Evolutionary conservation across 805 yeast genomes (phyloP).

Genomic region (Saccharomycopsis sp.): DNA sequence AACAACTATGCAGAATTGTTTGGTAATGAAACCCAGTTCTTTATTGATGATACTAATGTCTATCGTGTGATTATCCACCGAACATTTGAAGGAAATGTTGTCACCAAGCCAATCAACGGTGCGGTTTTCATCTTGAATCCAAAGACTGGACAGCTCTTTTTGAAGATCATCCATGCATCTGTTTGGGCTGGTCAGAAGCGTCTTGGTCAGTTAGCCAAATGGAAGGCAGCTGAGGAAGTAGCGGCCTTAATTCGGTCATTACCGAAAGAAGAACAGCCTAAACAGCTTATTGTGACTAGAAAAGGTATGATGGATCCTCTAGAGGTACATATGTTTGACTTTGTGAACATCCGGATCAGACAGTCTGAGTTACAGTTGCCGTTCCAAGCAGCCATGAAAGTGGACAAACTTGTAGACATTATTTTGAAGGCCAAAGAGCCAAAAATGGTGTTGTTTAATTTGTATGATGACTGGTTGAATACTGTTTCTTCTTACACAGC

Average conservation of each 20-base stretch:
- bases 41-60: conserved; percentile 91
- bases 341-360: conserved; percentile 84
- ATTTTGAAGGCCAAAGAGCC: conserved; percentile 87
- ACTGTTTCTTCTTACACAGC: conserved; percentile 86
- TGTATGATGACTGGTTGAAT: conserved; percentile 92
- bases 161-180: conserved; percentile 86
- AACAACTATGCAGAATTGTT: conserved; percentile 86
- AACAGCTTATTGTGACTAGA: conserved; percentile 82
- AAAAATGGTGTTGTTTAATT: conserved; percentile 82
- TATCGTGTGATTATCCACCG: conserved; percentile 88
- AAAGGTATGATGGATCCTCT: conserved; percentile 90
- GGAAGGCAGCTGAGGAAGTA: conserved; percentile 98
- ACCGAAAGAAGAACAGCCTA: conserved; percentile 92
- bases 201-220: conserved; percentile 85
- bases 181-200: conserved; percentile 98
- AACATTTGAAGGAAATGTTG: conserved; percentile 86
- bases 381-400: conserved; percentile 75
- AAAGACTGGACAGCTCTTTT: conserved; percentile 79
- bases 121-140: conserved; percentile 88
- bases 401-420: conserved; percentile 71
- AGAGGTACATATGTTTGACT: conserved; percentile 95
- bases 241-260: conserved; percentile 84
- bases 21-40: conserved; percentile 73
- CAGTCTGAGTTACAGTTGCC: conserved; percentile 88
- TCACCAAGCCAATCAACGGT: conserved; percentile 92